phyloP scores from a whole-genome alignment of 2,329 filamentous ascomycete species.

The Ambrosiella cleistominuta region DNA sequence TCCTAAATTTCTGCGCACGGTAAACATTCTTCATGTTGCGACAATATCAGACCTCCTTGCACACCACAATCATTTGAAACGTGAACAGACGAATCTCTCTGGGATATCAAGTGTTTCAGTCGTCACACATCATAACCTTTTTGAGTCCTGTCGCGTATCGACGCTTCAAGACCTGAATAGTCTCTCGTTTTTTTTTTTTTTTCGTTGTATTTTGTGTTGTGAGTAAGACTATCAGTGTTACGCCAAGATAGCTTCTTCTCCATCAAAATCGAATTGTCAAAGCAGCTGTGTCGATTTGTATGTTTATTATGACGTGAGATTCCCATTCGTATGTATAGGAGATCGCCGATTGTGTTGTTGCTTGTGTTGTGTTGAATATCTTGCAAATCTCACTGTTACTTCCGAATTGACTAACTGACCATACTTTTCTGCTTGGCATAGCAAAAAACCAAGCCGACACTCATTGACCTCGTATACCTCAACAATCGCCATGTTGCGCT shows the following conservation, averaged over 20 bases:
- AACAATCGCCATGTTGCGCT: not conserved
- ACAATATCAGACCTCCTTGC: not conserved
- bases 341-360: too few species aligned
- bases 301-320: not conserved
- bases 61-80: not conserved
- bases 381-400: not conserved
- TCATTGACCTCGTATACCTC: not conserved
- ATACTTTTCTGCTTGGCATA: not conserved
- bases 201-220: not conserved
- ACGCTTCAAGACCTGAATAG: not conserved
- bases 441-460: not conserved
- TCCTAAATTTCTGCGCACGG: not conserved
- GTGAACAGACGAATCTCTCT: not conserved
- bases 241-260: not conserved
- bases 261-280: not conserved
- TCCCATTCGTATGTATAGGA: not conserved
- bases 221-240: not conserved
- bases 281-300: not conserved
- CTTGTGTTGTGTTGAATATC: too few species aligned
- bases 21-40: not conserved
- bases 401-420: not conserved
- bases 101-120: not conserved
- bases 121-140: not conserved
- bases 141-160: not conserved
- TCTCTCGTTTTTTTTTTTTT: not conserved